A percentile compares a stretch with the other conserved stretches of the same genome.
Conservation (phyloP, 1,284 basidiomycete genomes). For the Cryptococcus neoformans region DNA sequence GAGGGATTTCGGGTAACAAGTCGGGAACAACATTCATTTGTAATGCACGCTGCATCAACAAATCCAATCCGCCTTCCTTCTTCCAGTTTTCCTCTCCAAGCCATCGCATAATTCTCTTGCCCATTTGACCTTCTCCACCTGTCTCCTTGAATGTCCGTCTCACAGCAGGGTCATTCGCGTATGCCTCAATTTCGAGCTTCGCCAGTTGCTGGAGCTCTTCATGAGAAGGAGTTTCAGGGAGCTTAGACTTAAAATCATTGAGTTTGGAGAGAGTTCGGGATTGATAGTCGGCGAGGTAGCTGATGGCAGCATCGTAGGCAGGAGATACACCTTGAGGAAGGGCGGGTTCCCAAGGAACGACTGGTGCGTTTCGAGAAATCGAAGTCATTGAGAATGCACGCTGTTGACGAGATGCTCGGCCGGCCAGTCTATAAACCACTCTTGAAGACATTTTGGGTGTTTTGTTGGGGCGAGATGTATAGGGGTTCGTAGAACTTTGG, state of each 20-base stretch:
- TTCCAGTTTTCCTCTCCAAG: constrained; percentile 83
- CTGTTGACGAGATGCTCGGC: constrained; percentile 10
- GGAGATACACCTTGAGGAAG: constrained; percentile 36
- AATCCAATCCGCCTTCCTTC: constrained; percentile 73
- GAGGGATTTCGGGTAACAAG: constrained; percentile 67
- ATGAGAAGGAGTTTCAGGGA: constrained; percentile 8
- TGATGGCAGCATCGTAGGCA: constrained; percentile 47
- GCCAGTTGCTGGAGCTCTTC: constrained; percentile 19
- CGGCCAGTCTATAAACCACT: background rate
- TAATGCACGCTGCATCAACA: constrained; percentile 86
- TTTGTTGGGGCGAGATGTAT: too few relatives aligned
- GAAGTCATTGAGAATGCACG: constrained; percentile 4
- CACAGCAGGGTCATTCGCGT: constrained; percentile 41
- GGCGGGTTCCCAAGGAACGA: constrained; percentile 32
- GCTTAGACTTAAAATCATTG: constrained; percentile 8
- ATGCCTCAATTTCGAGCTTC: constrained; percentile 38
- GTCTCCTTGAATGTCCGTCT: constrained; percentile 37
- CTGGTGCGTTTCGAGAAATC: constrained; percentile 5
- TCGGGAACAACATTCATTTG: constrained; percentile 92
- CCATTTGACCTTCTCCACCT: constrained; percentile 44
- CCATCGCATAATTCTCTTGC: constrained; percentile 67
- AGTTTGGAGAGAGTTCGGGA: constrained; percentile 9
- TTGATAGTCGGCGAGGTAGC: constrained; percentile 26
- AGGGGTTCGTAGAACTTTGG: too few relatives aligned
- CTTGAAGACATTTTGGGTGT: background rate